Evolutionary conservation across 805 yeast genomes (phyloP).

Genomic region (Candida tallmaniae): DNA sequence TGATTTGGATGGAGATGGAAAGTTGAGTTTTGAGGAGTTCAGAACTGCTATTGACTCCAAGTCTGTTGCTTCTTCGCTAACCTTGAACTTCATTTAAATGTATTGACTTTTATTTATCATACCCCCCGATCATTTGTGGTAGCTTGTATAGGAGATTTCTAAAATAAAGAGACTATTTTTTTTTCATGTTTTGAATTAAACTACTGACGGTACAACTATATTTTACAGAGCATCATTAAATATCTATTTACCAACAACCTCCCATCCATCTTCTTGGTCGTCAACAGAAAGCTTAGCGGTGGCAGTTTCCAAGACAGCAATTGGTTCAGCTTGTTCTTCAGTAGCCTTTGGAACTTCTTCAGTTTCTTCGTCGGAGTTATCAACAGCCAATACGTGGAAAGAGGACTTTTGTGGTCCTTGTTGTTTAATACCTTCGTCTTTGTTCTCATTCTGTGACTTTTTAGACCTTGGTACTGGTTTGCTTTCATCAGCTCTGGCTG

Average conservation of each 20-base stretch:
- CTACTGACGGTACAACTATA: slow-evolving; percentile 1
- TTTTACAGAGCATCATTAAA: slow-evolving; percentile 6
- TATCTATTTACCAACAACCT: slow-evolving; percentile 28
- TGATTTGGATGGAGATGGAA: slow-evolving; percentile 84
- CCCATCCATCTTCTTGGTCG: slow-evolving; percentile 30
- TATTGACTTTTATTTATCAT: no score
- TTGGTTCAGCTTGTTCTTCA: slow-evolving; percentile 6
- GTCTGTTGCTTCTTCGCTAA: slow-evolving; percentile 55
- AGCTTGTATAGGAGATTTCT: no score
- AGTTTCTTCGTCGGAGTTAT: slow-evolving; percentile 27
- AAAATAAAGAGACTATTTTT: background rate
- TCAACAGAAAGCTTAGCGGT: slow-evolving; percentile 25
- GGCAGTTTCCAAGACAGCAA: slow-evolving; percentile 17
- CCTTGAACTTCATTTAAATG: slow-evolving; percentile 46
- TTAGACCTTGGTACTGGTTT: slow-evolving; percentile 18
- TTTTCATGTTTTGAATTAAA: background rate
- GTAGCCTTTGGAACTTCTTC: slow-evolving; percentile 9
- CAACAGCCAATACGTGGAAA: slow-evolving; percentile 29
- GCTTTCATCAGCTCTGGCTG: slow-evolving; percentile 34
- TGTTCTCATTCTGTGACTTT: slow-evolving; percentile 13
- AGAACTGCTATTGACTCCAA: slow-evolving; percentile 58
- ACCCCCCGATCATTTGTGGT: no score
- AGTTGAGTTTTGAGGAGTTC: slow-evolving; percentile 82
- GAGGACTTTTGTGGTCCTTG: slow-evolving; percentile 32
- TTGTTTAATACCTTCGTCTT: slow-evolving; percentile 18